Evolutionary conservation across 2,329 filamentous ascomycete species (phyloP).

Genomic region (Stylonectria norvegica): DNA sequence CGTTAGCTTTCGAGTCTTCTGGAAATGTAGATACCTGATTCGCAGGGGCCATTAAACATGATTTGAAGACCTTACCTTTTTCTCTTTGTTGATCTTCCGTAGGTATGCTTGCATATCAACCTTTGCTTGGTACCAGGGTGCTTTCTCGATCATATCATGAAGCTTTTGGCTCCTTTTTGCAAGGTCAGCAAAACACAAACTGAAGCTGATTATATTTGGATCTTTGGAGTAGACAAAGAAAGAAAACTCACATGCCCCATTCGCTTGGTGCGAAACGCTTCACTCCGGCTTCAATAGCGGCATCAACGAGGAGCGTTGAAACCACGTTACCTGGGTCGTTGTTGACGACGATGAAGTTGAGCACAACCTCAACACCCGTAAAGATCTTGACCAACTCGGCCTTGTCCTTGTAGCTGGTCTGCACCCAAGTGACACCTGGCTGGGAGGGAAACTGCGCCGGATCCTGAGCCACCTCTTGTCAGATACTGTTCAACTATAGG

Average conservation of each 20-base stretch:
- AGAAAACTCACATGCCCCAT: constrained; percentile 38
- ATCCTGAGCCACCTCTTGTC: background rate
- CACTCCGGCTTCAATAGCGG: constrained; percentile 53
- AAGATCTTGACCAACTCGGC: constrained; percentile 35
- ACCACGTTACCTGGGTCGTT: constrained; percentile 34
- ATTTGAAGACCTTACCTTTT: constrained; percentile 28
- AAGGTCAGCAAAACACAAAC: background rate
- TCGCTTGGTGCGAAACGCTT: constrained; percentile 59
- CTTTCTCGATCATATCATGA: constrained; percentile 23
- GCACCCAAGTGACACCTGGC: constrained; percentile 36
- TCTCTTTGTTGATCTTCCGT: constrained; percentile 43
- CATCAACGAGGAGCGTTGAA: constrained; percentile 46
- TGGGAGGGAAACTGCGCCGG: background rate
- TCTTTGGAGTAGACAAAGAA: background rate
- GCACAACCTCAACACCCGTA: constrained; percentile 45
- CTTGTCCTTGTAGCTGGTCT: constrained; percentile 40
- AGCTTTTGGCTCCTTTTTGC: constrained; percentile 2
- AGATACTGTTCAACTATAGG: background rate
- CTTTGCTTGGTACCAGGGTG: constrained; percentile 50
- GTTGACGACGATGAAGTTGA: constrained; percentile 45
- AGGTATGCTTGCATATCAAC: constrained; percentile 47
- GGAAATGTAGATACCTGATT: background rate
- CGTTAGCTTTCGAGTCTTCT: background rate
- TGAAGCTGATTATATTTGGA: background rate
- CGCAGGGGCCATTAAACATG: background rate